A percentile compares a stretch with the other conserved stretches of the same genome.
Evolutionary conservation across 176 grass and related monocot genomes (phyloP).

Genomic region (Raddia distichophylla): DNA sequence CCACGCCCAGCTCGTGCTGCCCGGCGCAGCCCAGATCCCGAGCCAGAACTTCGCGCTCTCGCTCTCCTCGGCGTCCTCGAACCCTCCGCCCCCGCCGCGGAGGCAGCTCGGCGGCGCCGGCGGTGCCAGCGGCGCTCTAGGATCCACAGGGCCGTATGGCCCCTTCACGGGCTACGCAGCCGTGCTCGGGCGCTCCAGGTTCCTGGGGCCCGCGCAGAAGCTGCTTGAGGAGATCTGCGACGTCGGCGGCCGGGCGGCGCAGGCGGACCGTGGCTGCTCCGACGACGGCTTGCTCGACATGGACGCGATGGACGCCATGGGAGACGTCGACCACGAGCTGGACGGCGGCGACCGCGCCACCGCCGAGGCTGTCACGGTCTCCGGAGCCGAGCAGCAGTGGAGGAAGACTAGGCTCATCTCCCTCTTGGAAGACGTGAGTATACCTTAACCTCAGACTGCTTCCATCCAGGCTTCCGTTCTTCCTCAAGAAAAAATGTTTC

Average conservation of each 20-base stretch:
- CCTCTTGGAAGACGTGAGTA: conserved; percentile 89
- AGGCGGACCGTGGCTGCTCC: conserved; percentile 32
- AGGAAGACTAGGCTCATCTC: conserved; percentile 94
- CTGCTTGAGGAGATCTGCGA: conserved; percentile 93
- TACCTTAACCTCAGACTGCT: neutral
- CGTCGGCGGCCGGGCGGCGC: conserved; percentile 51
- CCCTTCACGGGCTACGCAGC: conserved; percentile 93
- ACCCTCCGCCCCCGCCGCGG: conserved; percentile 45
- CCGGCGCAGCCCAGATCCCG: conserved; percentile 55
- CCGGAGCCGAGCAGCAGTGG: conserved; percentile 80
- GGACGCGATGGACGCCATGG: conserved; percentile 46
- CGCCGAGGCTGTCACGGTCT: conserved; percentile 48
- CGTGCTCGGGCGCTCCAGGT: conserved; percentile 79
- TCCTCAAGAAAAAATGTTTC: neutral
- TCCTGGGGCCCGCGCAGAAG: conserved; percentile 81
- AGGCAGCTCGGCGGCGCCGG: conserved; percentile 39
- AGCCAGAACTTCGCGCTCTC: conserved; percentile 69
- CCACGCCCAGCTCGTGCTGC: conserved; percentile 47
- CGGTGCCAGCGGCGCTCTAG: neutral
- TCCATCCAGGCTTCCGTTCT: conserved; percentile 1
- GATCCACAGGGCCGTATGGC: conserved; percentile 58
- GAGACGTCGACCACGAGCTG: conserved; percentile 44
- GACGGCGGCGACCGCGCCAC: conserved; percentile 45
- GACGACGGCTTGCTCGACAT: conserved; percentile 44
- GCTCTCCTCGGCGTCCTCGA: conserved; percentile 58